These are phyloP conservation scores for Gleditsia sinensis DNA, from an alignment of 306 rosid genomes.

Conservation along the genomic window DNA sequence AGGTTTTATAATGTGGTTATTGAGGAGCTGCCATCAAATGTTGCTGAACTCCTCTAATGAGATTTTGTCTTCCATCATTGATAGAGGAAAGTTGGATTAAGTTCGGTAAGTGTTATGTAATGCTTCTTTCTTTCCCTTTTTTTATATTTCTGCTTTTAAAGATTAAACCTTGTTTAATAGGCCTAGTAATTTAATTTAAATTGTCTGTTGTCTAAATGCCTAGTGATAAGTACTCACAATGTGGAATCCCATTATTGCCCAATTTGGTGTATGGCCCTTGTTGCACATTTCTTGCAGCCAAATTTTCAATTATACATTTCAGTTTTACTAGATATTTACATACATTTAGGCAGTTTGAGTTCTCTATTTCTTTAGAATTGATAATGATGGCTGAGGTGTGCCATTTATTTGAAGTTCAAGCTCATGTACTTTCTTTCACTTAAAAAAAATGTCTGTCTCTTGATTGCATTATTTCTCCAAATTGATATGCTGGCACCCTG, in stretches of 20 bases:
- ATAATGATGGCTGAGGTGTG: neutral
- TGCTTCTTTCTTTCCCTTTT: conserved; percentile 34
- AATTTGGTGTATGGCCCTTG: conserved; percentile 41
- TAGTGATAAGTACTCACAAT: conserved; percentile 43
- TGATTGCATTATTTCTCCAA: neutral
- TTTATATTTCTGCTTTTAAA: conserved; percentile 40
- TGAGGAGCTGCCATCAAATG: conserved; percentile 84
- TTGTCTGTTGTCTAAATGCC: conserved; percentile 35
- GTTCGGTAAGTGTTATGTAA: conserved; percentile 48
- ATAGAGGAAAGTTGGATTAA: conserved; percentile 40
- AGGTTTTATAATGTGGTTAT: conserved; percentile 73
- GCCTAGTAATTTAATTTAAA: conserved; percentile 47
- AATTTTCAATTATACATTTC: conserved; percentile 23
- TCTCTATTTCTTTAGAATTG: conserved; percentile 19
- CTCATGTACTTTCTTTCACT: neutral
- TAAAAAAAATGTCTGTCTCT: neutral
- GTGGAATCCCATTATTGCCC: conserved; percentile 47
- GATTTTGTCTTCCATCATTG: conserved; percentile 41
- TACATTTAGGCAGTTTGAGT: neutral
- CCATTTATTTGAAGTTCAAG: neutral
- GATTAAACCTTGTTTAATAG: conserved; percentile 44
- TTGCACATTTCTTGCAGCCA: conserved; percentile 38
- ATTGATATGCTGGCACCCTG: neutral
- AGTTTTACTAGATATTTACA: neutral
- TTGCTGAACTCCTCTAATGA: conserved; percentile 78